Percentiles rank a stretch among this genome's conserved stretches.
Evolutionary conservation across 345 rosid species (phyloP).

Genomic region (Sonneratia caseolaris): DNA sequence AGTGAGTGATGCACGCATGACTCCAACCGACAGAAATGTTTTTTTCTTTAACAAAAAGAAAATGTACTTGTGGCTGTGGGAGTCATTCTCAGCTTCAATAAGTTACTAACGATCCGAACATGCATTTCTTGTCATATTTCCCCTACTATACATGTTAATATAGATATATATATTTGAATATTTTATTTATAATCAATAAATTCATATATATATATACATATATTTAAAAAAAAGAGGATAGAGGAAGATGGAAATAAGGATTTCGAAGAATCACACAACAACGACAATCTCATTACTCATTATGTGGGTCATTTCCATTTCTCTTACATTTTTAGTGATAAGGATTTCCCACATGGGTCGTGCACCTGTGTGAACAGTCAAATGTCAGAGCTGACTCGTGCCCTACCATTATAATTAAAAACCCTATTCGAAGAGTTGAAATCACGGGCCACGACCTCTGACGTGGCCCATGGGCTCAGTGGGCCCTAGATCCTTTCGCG

Average conservation of each 20-base stretch:
- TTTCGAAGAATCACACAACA: no score
- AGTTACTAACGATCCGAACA: not conserved
- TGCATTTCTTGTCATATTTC: not conserved
- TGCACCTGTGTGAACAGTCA: not conserved
- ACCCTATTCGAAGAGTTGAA: no score
- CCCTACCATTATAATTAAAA: no score
- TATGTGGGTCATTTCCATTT: not conserved
- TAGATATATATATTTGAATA: not conserved
- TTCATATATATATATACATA: not conserved
- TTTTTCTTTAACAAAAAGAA: not conserved
- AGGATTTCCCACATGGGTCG: no score
- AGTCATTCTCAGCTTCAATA: not conserved
- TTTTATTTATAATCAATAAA: not conserved
- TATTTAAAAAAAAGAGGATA: no score
- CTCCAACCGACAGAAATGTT: not conserved
- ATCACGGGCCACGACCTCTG: not conserved
- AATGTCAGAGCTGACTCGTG: not conserved
- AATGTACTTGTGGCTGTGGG: not conserved
- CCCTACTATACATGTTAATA: no score
- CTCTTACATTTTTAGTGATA: no score
- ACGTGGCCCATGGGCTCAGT: not conserved
- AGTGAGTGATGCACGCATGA: not conserved
- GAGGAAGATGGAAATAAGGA: no score
- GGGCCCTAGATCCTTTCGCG: no score
- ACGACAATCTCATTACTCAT: no score